Evolutionary conservation across 345 rosid species (phyloP).

Genomic region (Hypericum androsaemum): DNA sequence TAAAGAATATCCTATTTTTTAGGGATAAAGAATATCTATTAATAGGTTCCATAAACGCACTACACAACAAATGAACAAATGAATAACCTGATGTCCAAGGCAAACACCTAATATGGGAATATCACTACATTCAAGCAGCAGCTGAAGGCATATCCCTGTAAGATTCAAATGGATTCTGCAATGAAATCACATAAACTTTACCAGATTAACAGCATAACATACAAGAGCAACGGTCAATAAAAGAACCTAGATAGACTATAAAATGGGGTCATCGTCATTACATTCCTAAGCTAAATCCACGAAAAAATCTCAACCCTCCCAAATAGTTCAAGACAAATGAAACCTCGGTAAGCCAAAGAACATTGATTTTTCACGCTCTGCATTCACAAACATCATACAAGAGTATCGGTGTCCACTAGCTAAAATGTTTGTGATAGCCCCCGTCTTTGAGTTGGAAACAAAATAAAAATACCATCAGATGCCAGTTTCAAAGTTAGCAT

Average conservation of each 20-base stretch:
- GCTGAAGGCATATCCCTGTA: conserved; percentile 77
- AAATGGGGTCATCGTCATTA: too few species aligned
- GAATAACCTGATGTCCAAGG: conserved; percentile 87
- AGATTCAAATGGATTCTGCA: conserved; percentile 21
- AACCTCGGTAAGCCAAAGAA: too few species aligned
- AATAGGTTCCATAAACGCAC: neutral
- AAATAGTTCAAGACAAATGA: too few species aligned
- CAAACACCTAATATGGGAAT: conserved; percentile 90
- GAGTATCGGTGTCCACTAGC: too few species aligned
- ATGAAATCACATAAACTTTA: conserved; percentile 13
- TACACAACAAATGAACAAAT: neutral
- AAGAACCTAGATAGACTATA: neutral
- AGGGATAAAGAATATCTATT: neutral
- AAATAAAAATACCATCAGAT: too few species aligned
- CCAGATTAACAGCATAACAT: neutral
- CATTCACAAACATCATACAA: too few species aligned
- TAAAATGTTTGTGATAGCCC: too few species aligned
- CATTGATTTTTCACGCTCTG: too few species aligned
- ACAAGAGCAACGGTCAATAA: conserved; percentile 2
- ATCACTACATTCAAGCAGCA: conserved; percentile 73
- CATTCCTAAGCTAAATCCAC: too few species aligned
- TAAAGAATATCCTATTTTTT: neutral
- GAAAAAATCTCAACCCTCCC: too few species aligned
- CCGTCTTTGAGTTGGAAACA: too few species aligned
- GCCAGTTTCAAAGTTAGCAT: too few species aligned